Percentiles rank a stretch among this genome's conserved stretches.
These are phyloP conservation scores for Cyclostephanos tholiformis DNA, from an alignment of 108 stramenopile genomes.

Conservation along the genomic window DNA sequence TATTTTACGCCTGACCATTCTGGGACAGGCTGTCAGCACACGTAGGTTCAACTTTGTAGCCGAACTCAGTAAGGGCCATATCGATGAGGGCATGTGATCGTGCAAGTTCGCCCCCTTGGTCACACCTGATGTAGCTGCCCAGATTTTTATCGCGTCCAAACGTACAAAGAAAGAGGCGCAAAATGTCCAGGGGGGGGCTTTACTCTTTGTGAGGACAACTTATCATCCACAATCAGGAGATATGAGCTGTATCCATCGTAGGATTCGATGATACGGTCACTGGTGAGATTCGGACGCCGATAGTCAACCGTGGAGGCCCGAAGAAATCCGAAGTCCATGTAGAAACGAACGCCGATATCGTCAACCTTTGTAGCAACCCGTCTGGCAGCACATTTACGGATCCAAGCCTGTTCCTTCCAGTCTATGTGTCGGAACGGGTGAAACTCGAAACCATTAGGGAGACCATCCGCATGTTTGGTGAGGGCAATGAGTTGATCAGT, in stretches of 20 bases:
- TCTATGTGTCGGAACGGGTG: neutral
- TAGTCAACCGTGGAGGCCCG: constrained; percentile 11
- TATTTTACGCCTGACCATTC: neutral
- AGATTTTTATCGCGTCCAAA: neutral
- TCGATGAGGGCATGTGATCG: constrained; percentile 7
- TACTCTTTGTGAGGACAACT: neutral
- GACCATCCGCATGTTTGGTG: neutral
- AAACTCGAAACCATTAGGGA: neutral
- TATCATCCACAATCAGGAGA: neutral
- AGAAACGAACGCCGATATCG: neutral
- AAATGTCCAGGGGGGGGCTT: constrained; percentile 4
- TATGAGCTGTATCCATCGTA: no score
- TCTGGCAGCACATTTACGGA: neutral
- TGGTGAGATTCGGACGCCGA: neutral
- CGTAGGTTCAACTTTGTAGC: constrained; percentile 8
- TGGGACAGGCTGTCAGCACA: no score
- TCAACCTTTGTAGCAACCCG: neutral
- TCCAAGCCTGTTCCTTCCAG: no score
- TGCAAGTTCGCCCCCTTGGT: constrained; percentile 13
- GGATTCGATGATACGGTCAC: no score
- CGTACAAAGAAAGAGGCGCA: neutral
- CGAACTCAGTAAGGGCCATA: no score
- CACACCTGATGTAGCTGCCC: constrained; percentile 3
- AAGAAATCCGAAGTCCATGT: neutral
- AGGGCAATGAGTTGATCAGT: neutral